These are phyloP conservation scores for Tricholomella constricta DNA, from an alignment of 768 basidiomycete species.

Conservation along the genomic window DNA sequence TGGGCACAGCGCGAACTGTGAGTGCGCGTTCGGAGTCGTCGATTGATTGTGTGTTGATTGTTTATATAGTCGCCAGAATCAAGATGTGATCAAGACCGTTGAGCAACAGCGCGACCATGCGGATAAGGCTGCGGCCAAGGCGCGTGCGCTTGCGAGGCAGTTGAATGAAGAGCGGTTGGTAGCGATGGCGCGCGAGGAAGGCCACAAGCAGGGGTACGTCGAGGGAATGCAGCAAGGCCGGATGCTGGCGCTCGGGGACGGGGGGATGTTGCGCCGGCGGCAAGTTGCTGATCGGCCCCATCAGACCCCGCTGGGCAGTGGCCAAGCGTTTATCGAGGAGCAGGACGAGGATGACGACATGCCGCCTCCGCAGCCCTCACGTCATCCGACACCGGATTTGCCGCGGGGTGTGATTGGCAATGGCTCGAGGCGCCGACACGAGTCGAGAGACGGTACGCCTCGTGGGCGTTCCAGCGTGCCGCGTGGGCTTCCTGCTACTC, in stretches of 20 bases:
- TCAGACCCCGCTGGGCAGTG: slow-evolving; percentile 14
- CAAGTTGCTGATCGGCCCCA: slow-evolving; percentile 10
- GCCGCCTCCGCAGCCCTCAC: background rate
- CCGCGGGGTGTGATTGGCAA: background rate
- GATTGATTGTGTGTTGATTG: background rate
- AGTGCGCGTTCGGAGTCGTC: slow-evolving; percentile 2
- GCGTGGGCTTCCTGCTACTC: too few species aligned
- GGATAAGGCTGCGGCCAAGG: slow-evolving; percentile 34
- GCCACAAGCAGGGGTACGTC: slow-evolving; percentile 44
- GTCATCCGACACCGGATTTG: background rate
- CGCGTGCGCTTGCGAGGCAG: slow-evolving; percentile 55
- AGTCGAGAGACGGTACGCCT: slow-evolving; percentile 1
- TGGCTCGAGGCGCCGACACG: slow-evolving; percentile 1
- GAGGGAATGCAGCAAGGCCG: slow-evolving; percentile 55
- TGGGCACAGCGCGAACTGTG: slow-evolving; percentile 30
- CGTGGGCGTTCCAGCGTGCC: background rate
- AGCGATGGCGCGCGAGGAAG: slow-evolving; percentile 56
- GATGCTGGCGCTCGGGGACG: slow-evolving; percentile 8
- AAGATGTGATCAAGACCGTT: slow-evolving; percentile 24
- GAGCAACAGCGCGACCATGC: slow-evolving; percentile 35
- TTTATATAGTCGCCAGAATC: slow-evolving; percentile 24
- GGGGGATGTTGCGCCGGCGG: background rate
- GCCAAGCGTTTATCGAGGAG: slow-evolving; percentile 18
- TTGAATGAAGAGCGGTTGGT: slow-evolving; percentile 55
- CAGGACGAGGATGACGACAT: background rate